Conservation (phyloP, 2,329 filamentous ascomycete genomes). For the Exophiala sp. region DNA sequence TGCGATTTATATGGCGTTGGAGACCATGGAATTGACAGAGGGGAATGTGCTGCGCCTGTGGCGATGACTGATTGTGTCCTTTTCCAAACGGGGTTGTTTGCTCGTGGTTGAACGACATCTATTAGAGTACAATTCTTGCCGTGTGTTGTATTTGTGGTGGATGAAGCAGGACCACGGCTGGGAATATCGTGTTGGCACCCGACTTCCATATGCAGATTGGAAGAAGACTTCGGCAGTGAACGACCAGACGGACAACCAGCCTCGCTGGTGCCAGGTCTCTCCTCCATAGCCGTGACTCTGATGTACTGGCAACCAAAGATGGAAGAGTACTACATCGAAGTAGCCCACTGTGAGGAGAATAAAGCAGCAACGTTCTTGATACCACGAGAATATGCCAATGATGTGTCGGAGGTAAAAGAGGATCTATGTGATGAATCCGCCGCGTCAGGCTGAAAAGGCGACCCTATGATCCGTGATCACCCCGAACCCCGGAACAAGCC, state of each 20-base stretch:
- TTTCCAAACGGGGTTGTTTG: not conserved
- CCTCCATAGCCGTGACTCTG: not conserved
- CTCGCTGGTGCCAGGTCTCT: not conserved
- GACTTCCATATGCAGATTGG: not conserved
- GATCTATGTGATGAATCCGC: no score
- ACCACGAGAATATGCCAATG: no score
- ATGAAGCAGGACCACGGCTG: not conserved
- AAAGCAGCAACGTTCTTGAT: not conserved
- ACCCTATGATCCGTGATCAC: no score
- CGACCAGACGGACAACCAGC: not conserved
- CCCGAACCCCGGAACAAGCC: no score
- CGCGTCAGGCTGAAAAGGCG: not conserved
- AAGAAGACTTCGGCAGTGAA: not conserved
- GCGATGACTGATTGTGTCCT: not conserved
- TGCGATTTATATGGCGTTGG: slow-evolving; percentile 1
- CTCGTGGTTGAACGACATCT: not conserved
- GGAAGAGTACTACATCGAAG: not conserved
- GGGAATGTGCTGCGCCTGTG: not conserved
- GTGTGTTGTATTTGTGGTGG: not conserved
- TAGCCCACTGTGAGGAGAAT: not conserved
- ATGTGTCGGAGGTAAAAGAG: no score
- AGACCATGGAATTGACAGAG: not conserved
- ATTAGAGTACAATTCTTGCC: not conserved
- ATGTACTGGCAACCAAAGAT: not conserved
- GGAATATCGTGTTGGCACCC: not conserved